Percentiles rank a stretch among this genome's conserved stretches.
Conservation (phyloP, 768 basidiomycete genomes). For the Lepiota brunneoincarnata region DNA sequence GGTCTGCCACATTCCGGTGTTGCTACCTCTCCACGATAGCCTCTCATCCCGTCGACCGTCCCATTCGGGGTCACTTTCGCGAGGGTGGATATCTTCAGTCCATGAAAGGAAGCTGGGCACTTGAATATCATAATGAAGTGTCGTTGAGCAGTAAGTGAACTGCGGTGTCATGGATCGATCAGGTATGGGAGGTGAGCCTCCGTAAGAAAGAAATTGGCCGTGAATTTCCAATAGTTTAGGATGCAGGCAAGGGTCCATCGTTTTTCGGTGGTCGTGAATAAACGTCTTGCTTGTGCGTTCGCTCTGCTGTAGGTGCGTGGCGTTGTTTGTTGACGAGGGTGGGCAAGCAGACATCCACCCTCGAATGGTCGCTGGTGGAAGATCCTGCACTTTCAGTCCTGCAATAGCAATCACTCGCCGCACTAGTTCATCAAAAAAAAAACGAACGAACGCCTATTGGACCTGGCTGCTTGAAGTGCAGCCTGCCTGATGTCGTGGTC, state of each 20-base stretch:
- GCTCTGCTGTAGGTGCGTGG: background rate
- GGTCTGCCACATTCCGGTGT: conserved; percentile 53
- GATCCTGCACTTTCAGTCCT: conserved; percentile 32
- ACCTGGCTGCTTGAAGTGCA: conserved; percentile 29
- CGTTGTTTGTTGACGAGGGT: conserved; percentile 19
- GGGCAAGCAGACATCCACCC: conserved; percentile 42
- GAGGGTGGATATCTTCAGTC: conserved; percentile 27
- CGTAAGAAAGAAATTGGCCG: conserved; percentile 41
- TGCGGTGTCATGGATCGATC: conserved; percentile 32
- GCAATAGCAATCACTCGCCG: background rate
- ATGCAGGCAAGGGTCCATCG: conserved; percentile 44
- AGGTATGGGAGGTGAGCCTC: conserved; percentile 31
- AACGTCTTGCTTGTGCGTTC: conserved; percentile 29
- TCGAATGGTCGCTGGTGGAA: conserved; percentile 24
- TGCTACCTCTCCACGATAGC: conserved; percentile 67
- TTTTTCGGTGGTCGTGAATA: conserved; percentile 38
- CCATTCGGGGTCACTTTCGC: conserved; percentile 55
- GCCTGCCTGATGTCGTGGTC: conserved; percentile 29
- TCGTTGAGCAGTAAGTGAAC: conserved; percentile 43
- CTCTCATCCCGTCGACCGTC: conserved; percentile 54
- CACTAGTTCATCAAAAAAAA: background rate
- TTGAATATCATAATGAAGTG: conserved; percentile 46
- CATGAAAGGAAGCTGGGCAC: conserved; percentile 38
- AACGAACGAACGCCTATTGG: conserved; percentile 24
- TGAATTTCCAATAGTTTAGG: conserved; percentile 37